These are phyloP conservation scores for Fragilariopsis cylindrus DNA, from an alignment of 108 stramenopile species.

Conservation along the genomic window DNA sequence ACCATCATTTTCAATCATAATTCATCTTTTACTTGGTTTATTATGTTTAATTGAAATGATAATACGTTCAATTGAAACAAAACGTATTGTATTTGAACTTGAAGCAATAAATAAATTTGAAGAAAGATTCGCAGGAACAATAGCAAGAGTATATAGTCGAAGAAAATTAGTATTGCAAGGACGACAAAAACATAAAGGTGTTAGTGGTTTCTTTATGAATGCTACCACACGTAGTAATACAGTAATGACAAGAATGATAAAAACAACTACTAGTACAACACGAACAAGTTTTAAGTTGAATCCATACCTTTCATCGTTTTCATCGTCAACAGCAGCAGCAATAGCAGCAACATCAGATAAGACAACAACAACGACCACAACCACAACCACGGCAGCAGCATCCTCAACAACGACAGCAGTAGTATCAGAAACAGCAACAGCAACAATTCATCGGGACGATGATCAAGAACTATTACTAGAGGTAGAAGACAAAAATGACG, in stretches of 20 bases:
- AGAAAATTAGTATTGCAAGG: not conserved
- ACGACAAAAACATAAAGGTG: too few relatives aligned
- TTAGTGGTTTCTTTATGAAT: not conserved
- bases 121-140: not conserved
- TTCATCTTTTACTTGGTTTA: not conserved
- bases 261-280: not conserved
- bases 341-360: too few relatives aligned
- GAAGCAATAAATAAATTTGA: not conserved
- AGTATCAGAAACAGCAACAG: too few relatives aligned
- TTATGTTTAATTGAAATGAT: not conserved
- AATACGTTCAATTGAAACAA: not conserved
- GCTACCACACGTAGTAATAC: not conserved
- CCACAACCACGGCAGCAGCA: too few relatives aligned
- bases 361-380: too few relatives aligned
- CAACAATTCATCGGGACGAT: too few relatives aligned
- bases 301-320: not conserved
- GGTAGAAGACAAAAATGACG: too few relatives aligned
- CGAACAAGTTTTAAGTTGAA: not conserved
- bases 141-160: not conserved
- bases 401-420: too few relatives aligned
- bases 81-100: not conserved
- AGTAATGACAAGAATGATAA: not conserved
- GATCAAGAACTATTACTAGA: too few relatives aligned
- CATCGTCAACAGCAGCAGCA: too few relatives aligned
- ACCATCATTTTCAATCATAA: not conserved